Evolutionary conservation across 352 stramenopile species (phyloP).

Genomic region (Pythium myriotylum): DNA sequence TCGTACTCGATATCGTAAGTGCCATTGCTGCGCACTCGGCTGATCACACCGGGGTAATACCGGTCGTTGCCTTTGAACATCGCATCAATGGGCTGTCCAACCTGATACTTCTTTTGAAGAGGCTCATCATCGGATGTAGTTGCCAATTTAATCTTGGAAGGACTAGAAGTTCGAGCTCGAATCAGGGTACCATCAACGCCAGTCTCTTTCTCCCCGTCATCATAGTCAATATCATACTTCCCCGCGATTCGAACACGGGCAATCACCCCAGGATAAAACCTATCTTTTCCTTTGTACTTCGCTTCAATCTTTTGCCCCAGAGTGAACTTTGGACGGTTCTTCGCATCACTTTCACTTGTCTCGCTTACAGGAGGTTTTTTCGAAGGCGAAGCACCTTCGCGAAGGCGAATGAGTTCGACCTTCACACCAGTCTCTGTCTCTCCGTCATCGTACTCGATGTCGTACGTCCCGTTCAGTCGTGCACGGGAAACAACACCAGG

Average conservation of each 20-base stretch:
- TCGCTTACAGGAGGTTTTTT: slow-evolving; percentile 27
- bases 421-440: slow-evolving; percentile 44
- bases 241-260: slow-evolving; percentile 38
- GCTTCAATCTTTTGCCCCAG: slow-evolving; percentile 53
- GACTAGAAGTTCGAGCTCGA: slow-evolving; percentile 11
- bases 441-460: slow-evolving; percentile 66
- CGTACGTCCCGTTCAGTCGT: slow-evolving; percentile 68
- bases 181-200: slow-evolving; percentile 28
- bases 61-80: slow-evolving; percentile 40
- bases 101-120: slow-evolving; percentile 27
- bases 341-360: slow-evolving; percentile 16
- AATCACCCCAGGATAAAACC: slow-evolving; percentile 69
- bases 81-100: slow-evolving; percentile 31
- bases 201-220: slow-evolving; percentile 65
- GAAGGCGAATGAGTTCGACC: slow-evolving; percentile 31
- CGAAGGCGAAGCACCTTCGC: slow-evolving; percentile 25
- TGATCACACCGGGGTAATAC: slow-evolving; percentile 41
- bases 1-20: slow-evolving; percentile 55
- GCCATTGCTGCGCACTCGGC: slow-evolving; percentile 38
- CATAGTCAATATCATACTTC: slow-evolving; percentile 74
- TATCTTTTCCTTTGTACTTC: slow-evolving; percentile 55
- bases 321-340: slow-evolving; percentile 9
- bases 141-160: slow-evolving; percentile 8
- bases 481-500: slow-evolving; percentile 61
- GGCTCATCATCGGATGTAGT: slow-evolving; percentile 16